Evolutionary conservation across 768 basidiomycete species (phyloP).

Genomic region (Pholiota microspora): DNA sequence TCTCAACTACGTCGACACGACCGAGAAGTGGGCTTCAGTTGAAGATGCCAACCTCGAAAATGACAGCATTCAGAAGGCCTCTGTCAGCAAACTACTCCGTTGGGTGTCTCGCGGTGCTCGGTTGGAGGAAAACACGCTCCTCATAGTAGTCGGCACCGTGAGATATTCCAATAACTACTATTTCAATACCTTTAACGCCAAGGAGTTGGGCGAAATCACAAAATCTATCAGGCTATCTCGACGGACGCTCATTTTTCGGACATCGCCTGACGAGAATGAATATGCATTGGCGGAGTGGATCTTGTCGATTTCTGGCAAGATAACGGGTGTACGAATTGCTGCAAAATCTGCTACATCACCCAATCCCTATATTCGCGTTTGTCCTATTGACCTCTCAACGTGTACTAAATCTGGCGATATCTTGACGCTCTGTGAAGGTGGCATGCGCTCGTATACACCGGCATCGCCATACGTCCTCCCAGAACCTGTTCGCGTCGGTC

Average conservation of each 20-base stretch:
- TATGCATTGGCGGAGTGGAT: slow-evolving; percentile 41
- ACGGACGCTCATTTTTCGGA: slow-evolving; percentile 34
- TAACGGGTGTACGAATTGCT: slow-evolving; percentile 33
- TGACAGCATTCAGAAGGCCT: slow-evolving; percentile 25
- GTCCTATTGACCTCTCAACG: slow-evolving; percentile 34
- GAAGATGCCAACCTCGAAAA: slow-evolving; percentile 37
- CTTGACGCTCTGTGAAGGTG: slow-evolving; percentile 33
- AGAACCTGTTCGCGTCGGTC: slow-evolving; percentile 28
- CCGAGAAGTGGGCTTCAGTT: slow-evolving; percentile 29
- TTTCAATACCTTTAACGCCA: slow-evolving; percentile 36
- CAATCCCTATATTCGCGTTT: slow-evolving; percentile 32
- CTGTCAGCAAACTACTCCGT: slow-evolving; percentile 29
- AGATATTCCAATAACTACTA: slow-evolving; percentile 33
- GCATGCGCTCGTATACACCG: slow-evolving; percentile 33
- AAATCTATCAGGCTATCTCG: slow-evolving; percentile 31
- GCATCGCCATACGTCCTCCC: slow-evolving; percentile 31
- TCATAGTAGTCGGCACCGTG: slow-evolving; percentile 34
- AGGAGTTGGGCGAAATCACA: slow-evolving; percentile 32
- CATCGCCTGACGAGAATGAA: slow-evolving; percentile 28
- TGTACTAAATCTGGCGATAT: slow-evolving; percentile 34
- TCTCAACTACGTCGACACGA: slow-evolving; percentile 31
- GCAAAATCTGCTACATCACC: slow-evolving; percentile 35
- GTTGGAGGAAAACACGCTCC: slow-evolving; percentile 32
- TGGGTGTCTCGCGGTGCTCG: slow-evolving; percentile 32
- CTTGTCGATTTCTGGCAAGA: slow-evolving; percentile 32